A percentile compares a stretch with the other conserved stretches of the same genome.
Conservation (phyloP, 1,139 yeast genomes). For the Saccharomyces hybrid region DNA sequence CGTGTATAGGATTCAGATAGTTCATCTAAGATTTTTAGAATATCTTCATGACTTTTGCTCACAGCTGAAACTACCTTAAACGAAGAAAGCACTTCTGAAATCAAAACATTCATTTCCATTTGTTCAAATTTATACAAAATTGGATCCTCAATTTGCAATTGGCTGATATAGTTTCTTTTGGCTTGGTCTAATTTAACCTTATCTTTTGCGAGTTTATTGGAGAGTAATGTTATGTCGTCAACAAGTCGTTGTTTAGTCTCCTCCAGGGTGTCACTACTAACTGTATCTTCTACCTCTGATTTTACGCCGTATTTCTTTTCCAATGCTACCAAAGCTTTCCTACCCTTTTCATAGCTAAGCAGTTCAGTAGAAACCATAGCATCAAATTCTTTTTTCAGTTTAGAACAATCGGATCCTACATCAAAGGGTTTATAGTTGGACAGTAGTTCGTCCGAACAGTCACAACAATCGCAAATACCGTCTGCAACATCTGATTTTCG, state of each 20-base stretch:
- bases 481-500: slow-evolving; percentile 61
- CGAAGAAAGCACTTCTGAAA: slow-evolving; percentile 10
- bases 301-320: slow-evolving; percentile 17
- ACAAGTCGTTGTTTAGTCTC: slow-evolving; percentile 1
- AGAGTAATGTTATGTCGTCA: slow-evolving; percentile 5
- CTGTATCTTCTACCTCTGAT: slow-evolving; percentile 12
- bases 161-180: slow-evolving; percentile 12
- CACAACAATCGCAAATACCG: slow-evolving; percentile 97
- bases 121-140: slow-evolving; percentile 17
- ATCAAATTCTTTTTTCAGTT: slow-evolving; percentile 36
- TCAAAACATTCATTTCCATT: slow-evolving; percentile 15
- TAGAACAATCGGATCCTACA: slow-evolving; percentile 42
- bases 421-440: slow-evolving; percentile 18
- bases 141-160: slow-evolving; percentile 19
- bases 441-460: slow-evolving; percentile 76
- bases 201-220: slow-evolving; percentile 11
- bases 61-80: slow-evolving; percentile 18
- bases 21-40: slow-evolving; percentile 24
- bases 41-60: slow-evolving; percentile 20
- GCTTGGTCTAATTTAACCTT: slow-evolving; percentile 10
- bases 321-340: slow-evolving; percentile 23
- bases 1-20: slow-evolving; percentile 28
- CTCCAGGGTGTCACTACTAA: background rate
- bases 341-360: slow-evolving; percentile 22
- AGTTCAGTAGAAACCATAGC: slow-evolving; percentile 29